Evolutionary conservation across 495 filamentous ascomycete species (phyloP), one percentile per base, ranked within the genome.

Genomic region (Penicillium mononematosum): DNA sequence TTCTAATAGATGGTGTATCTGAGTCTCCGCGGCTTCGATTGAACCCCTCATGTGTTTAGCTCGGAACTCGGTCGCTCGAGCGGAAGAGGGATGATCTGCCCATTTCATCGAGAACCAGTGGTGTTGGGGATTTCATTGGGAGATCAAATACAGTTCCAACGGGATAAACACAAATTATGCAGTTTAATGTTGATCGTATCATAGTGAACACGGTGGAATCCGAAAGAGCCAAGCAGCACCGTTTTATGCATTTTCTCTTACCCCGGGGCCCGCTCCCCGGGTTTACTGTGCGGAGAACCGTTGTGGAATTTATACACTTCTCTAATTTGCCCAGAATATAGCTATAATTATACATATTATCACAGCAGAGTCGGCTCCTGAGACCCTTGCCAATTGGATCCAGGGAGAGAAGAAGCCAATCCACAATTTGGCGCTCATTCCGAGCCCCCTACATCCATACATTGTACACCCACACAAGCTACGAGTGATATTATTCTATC

Each of bases 61-160:
- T 66, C 63, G 63, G 63, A 53, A 63, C 60, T 66, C 63, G 63
- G 63, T 43, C 54, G 53, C 22, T n/a, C 12, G 16, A 46, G 16
- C n/a, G 45, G 45, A 47, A 31, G 45, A n/a, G n/a, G n/a, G 1
- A n/a, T n/a, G 45, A 29, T 29, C 25, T 0, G 16, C 25, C 14
- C 29, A 8, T 19, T 29, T 19, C 5, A 4, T 12, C 9, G 14
- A 14, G 8, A 19, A 47, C 3, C 5, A 8, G 5, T n/a, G 1
- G 1, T 17, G 2, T 46, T 16, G 5, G 25, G 3, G 0, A 4
- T 24, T 29, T 16, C 9, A 47, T 47, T 46, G 25, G 25, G 8
- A 8, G 14, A 31, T n/a, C 11, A 36, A 12, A 36, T 36, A 36
- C 12, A 36, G 32, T 31, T 0, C 12, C 34, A 38, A 6, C 6